Conservation (phyloP, 169 alveolate species). For the Plasmodium gaboni region DNA sequence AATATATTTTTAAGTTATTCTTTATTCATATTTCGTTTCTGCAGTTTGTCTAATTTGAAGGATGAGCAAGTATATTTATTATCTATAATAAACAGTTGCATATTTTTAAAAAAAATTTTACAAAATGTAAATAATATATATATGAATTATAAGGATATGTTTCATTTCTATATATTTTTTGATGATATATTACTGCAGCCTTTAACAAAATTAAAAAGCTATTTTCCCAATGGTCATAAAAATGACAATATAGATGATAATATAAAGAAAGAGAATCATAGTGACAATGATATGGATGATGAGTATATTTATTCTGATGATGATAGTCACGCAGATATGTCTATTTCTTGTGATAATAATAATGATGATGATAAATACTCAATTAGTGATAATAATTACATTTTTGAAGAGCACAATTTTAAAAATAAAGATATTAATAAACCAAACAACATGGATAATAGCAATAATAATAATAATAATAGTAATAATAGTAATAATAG, state of each 20-base stretch:
- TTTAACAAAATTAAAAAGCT: too few relatives aligned
- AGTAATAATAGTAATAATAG: too few relatives aligned
- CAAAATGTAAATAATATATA: conserved; percentile 42
- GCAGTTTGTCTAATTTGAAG: conserved; percentile 19
- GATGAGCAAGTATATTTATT: conserved; percentile 26
- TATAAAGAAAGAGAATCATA: not conserved
- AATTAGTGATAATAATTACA: too few relatives aligned
- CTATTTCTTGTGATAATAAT: too few relatives aligned
- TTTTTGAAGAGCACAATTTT: too few relatives aligned
- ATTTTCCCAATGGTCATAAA: not conserved
- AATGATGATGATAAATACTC: too few relatives aligned
- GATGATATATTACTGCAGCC: too few relatives aligned
- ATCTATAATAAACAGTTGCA: conserved; percentile 29
- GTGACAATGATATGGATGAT: not conserved
- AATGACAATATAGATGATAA: conserved; percentile 25
- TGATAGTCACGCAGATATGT: too few relatives aligned
- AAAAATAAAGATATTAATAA: too few relatives aligned
- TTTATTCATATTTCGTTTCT: conserved; percentile 52
- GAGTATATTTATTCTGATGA: not conserved
- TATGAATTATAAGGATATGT: conserved; percentile 28
- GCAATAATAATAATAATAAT: too few relatives aligned
- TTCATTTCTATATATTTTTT: conserved; percentile 12
- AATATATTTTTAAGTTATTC: conserved; percentile 67
- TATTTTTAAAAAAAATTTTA: conserved; percentile 69
- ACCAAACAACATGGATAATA: too few relatives aligned